Evolutionary conservation across 176 grass and related monocot genomes (phyloP), one percentile per base, ranked within the genome.

Genomic region (Tillandsia fasciculata): DNA sequence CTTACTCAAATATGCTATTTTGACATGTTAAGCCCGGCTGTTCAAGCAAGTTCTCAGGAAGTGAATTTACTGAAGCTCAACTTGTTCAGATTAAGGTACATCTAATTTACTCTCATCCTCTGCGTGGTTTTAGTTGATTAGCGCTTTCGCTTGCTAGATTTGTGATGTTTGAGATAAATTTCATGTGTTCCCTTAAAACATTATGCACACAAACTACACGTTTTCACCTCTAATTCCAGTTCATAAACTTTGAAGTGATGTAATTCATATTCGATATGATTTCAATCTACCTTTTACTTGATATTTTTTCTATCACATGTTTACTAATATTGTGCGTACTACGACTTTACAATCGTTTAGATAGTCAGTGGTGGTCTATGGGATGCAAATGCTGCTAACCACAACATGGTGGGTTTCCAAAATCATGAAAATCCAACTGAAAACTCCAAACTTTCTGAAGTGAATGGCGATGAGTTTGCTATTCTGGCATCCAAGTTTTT

Each of bases 71-170:
- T 2, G 53, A 58, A 61, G 70, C 52, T 47, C 70, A 72, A 52
- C 52, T 72, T n/a, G 53, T 72, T 11, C 70, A 72, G 28, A 72
- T 72, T 23, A 72, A 72, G 70, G 70, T 72, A 72, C 33, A 42
- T 6, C 33, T 42, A 42, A 42, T 42, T 42, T 42, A 42, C 33
- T 42, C 33, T 42, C 33, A 42, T 42, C 5, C 33, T 42, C 4
- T 42, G 33, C 33, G 33, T 42, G 33, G 33, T 42, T 42, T 42
- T 42, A 7, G 33, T 42, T 42, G 7, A 7, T 42, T 42, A 7
- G 33, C 33, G 7, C 33, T 6, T 42, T 42, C 7, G 3, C 33
- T 42, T 42, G 33, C 33, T 42, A 42, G 33, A 42, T 42, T 42
- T 42, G 33, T 42, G 33, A 42, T 42, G 33, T 42, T 42, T 42